phyloP scores from a whole-genome alignment of 176 grass and related monocot genomes.

The Ananas comosus region DNA sequence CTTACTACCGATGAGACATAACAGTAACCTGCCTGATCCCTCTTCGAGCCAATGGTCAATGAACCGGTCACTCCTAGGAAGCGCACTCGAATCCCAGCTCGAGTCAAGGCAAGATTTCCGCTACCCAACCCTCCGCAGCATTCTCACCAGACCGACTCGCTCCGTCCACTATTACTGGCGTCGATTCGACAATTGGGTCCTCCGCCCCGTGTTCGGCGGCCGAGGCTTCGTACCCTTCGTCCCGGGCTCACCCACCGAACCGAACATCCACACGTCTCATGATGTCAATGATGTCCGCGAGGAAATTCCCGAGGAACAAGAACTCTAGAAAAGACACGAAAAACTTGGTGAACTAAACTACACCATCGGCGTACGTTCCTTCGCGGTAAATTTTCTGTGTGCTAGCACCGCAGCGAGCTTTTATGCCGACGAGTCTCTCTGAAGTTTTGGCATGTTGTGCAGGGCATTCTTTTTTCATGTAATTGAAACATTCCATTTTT shows the following conservation, averaged over 20 bases:
- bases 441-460: no score
- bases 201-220: constrained; percentile 77
- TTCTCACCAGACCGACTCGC: constrained; percentile 52
- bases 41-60: constrained; percentile 38
- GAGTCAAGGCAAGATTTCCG: constrained; percentile 26
- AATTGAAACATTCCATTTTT: no score
- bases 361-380: no score
- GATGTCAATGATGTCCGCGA: no score
- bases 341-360: no score
- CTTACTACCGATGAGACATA: constrained; percentile 45
- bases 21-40: constrained; percentile 26
- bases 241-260: constrained; percentile 69
- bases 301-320: no score
- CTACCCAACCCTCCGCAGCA: constrained; percentile 35
- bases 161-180: constrained; percentile 83
- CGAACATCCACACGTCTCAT: constrained; percentile 10
- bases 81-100: constrained; percentile 41
- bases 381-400: no score
- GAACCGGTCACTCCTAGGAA: constrained; percentile 47
- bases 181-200: constrained; percentile 75
- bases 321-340: no score
- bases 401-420: no score
- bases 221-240: constrained; percentile 77
- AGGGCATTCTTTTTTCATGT: no score
- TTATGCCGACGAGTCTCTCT: no score